phyloP scores from a whole-genome alignment of 208 protist genomes.

The Crithidia mellificae region DNA sequence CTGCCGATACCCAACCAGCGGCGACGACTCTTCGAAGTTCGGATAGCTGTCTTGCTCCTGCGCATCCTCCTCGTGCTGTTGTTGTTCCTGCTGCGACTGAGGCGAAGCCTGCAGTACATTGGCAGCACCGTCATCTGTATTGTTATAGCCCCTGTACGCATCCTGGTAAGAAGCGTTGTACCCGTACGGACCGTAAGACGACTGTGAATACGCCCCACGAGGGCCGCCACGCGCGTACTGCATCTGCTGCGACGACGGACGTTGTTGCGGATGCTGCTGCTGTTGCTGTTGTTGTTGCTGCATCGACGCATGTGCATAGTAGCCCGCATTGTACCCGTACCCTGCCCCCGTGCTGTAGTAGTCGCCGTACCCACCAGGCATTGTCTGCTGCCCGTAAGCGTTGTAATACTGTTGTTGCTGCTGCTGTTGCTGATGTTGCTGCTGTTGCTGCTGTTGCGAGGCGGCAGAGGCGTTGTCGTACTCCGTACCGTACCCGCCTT shows the following conservation, averaged over 20 bases:
- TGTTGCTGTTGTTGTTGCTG: conserved; percentile 5
- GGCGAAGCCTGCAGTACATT: neutral
- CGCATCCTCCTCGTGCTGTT: conserved; percentile 12
- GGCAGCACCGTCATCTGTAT: neutral
- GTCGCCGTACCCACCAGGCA: conserved; percentile 10
- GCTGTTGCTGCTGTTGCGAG: conserved; percentile 13
- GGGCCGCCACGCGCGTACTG: conserved; percentile 7
- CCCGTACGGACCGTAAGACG: neutral
- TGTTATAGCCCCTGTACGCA: neutral
- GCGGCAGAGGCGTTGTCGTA: neutral
- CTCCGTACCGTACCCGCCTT: neutral
- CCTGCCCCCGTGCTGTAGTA: conserved; percentile 11
- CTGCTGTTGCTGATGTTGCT: conserved; percentile 13
- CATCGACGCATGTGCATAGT: neutral
- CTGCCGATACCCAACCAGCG: neutral
- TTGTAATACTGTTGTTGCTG: conserved; percentile 16
- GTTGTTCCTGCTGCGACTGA: neutral
- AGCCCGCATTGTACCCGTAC: conserved; percentile 14
- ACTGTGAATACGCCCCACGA: neutral
- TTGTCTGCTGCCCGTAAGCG: conserved; percentile 13
- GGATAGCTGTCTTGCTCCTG: neutral
- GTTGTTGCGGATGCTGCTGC: neutral
- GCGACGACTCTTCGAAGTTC: neutral
- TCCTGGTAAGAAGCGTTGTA: conserved; percentile 6
- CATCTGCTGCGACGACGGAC: no score